These are phyloP conservation scores for Phanerodontia chrysosporium DNA, from an alignment of 768 basidiomycete genomes.

Conservation along the genomic window DNA sequence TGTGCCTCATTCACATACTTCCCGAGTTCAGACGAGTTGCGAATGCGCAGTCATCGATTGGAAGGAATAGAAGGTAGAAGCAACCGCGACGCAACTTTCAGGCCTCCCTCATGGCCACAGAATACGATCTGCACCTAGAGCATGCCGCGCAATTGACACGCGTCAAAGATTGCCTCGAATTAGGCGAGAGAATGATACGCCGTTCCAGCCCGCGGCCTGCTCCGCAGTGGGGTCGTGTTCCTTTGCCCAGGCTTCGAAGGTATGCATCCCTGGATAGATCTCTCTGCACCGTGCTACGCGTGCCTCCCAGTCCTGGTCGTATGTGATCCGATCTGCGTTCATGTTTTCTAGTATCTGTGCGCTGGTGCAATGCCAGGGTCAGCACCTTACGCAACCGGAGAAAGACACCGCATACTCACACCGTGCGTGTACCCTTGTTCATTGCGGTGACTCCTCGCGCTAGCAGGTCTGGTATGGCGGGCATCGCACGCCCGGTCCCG, in stretches of 20 bases:
- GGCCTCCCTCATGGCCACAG: too few species aligned
- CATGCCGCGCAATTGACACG: background rate
- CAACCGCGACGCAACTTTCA: too few species aligned
- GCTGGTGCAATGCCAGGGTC: background rate
- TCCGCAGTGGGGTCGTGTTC: background rate
- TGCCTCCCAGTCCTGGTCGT: background rate
- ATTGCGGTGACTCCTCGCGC: background rate
- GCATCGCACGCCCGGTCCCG: background rate
- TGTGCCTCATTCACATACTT: too few species aligned
- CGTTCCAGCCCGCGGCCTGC: conserved; percentile 6
- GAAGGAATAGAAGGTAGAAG: too few species aligned
- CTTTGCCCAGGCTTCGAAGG: conserved; percentile 11
- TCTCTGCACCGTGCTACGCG: background rate
- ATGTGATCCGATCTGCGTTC: background rate
- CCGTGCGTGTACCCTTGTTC: background rate
- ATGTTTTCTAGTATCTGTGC: conserved; percentile 9
- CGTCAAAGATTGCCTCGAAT: background rate
- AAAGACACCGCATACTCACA: background rate
- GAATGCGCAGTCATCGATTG: too few species aligned
- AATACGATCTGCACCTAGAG: too few species aligned
- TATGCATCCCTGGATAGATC: conserved; percentile 12
- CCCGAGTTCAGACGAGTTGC: too few species aligned
- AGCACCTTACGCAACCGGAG: background rate
- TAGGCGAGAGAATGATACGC: background rate
- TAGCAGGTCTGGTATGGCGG: background rate